These are phyloP conservation scores for Lasiosphaeria miniovina DNA, from an alignment of 495 filamentous ascomycete genomes.

Conservation along the genomic window DNA sequence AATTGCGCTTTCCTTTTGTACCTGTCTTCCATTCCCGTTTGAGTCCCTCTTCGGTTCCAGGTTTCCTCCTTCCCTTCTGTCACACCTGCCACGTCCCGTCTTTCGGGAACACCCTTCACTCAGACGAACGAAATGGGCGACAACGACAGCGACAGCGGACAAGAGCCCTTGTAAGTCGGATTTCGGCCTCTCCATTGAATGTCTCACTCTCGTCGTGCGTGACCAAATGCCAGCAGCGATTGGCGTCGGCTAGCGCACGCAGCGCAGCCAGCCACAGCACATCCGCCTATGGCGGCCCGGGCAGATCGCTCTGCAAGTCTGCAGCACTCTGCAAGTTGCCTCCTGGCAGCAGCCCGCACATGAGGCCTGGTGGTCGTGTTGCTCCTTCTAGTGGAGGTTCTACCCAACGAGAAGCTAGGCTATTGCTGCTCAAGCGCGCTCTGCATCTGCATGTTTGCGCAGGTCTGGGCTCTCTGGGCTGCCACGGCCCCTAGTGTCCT, in stretches of 20 bases:
- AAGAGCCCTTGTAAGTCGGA: conserved; percentile 11
- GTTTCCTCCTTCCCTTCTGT: too few species aligned
- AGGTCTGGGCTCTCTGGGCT: too few species aligned
- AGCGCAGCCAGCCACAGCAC: neutral
- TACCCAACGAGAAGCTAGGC: too few species aligned
- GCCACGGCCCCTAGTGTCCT: too few species aligned
- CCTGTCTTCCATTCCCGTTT: too few species aligned
- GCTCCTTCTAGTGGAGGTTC: too few species aligned
- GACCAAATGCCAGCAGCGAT: conserved; percentile 5
- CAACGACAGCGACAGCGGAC: conserved; percentile 12
- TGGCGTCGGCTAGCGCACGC: conserved; percentile 14
- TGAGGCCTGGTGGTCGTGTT: neutral
- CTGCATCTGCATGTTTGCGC: too few species aligned
- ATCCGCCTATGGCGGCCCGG: neutral
- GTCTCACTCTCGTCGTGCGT: conserved; percentile 4
- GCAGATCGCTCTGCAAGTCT: conserved; percentile 2
- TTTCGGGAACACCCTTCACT: neutral
- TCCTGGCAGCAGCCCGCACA: neutral
- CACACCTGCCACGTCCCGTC: too few species aligned
- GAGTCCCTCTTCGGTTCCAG: too few species aligned
- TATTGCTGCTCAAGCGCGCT: too few species aligned
- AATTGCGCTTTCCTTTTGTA: too few species aligned
- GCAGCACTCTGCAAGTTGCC: conserved; percentile 4
- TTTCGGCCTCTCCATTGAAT: neutral
- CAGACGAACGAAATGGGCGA: neutral